Base-by-base conservation (phyloP, 2,329 filamentous ascomycete genomes). In the Alternaria brassicae region DNA sequence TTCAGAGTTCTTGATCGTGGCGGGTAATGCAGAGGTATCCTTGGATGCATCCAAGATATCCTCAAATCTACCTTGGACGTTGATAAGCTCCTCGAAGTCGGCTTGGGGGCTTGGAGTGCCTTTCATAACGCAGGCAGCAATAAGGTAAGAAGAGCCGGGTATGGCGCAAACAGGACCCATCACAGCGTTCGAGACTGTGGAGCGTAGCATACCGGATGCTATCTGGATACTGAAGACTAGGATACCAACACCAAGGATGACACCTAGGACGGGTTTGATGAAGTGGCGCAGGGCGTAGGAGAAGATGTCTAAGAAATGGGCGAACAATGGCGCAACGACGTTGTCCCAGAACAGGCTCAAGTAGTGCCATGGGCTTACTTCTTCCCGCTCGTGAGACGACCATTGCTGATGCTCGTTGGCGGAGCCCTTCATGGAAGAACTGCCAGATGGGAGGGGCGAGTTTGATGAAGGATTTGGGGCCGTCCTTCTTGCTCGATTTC, bases 1-100 rank as follows among this genome's bases (percentile, higher is more conserved):
- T 75, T 94, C 91, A 3, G 89, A 88, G 9, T 87, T 85, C 79
- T 92, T 93, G 88, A 95, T 93, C 67, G 92, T 89, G 66, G 91
- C 82, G 0, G 91, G 91, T 3, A 95, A 79, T 1, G 86, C 87
- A 2, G 88, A 86, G 1, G 88, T 86, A 21, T 88, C 84, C 1
- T 87, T 85, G 15, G 86, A 87, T 58, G 87, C 86, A 65, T 91
- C 86, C 4, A 95, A 79, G 1, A 95, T 87, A 57, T 90, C 86
- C 75, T 93, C 91, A 56, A 96, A 92, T 27, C 88, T 84, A n/a
- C 85, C 82, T 75, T 96, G 91, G 1, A 90, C 86, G 17, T 83
- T 83, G 82, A 95, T 90, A 21, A 96, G 83, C 47, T 89, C 85
- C 63, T 92, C 88, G 66, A 94, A 94, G 69, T 93, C 88, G 23